These are phyloP conservation scores for Aspergillus haitiensis DNA, from an alignment of 495 filamentous ascomycete species.

Conservation along the genomic window DNA sequence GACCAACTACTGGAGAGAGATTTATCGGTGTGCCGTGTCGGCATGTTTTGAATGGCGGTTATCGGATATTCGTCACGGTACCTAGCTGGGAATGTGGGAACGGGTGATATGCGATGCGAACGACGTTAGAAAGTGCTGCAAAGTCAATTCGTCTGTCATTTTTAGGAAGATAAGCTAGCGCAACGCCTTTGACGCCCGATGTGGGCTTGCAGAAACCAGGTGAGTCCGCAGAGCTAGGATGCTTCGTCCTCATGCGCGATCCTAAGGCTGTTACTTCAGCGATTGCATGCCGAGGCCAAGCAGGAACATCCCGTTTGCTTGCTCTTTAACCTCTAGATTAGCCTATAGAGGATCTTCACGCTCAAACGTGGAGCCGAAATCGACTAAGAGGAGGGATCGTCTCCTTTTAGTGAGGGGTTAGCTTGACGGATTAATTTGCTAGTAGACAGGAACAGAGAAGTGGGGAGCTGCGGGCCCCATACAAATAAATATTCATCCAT, in stretches of 20 bases:
- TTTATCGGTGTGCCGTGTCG: too few relatives aligned
- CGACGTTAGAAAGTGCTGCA: too few relatives aligned
- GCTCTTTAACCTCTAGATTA: background rate
- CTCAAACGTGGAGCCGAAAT: background rate
- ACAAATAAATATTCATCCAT: background rate
- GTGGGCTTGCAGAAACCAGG: too few relatives aligned
- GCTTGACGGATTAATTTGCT: conserved; percentile 2
- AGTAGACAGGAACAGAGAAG: background rate
- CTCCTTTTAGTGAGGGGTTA: background rate
- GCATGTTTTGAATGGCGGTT: too few relatives aligned
- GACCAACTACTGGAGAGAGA: too few relatives aligned
- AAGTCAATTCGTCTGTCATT: too few relatives aligned
- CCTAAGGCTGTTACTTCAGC: background rate
- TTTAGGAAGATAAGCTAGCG: too few relatives aligned
- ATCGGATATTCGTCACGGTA: too few relatives aligned
- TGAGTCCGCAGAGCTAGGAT: too few relatives aligned
- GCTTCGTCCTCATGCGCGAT: background rate
- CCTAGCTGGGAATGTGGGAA: too few relatives aligned
- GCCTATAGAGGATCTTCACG: background rate
- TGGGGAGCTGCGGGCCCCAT: background rate
- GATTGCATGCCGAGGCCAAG: background rate
- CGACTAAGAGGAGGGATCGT: conserved; percentile 1
- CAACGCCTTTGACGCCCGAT: too few relatives aligned
- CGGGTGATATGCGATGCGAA: too few relatives aligned
- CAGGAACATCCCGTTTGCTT: background rate